Evolutionary conservation across 305 asterid genomes (phyloP).

Genomic region (Petunia hybrid): DNA sequence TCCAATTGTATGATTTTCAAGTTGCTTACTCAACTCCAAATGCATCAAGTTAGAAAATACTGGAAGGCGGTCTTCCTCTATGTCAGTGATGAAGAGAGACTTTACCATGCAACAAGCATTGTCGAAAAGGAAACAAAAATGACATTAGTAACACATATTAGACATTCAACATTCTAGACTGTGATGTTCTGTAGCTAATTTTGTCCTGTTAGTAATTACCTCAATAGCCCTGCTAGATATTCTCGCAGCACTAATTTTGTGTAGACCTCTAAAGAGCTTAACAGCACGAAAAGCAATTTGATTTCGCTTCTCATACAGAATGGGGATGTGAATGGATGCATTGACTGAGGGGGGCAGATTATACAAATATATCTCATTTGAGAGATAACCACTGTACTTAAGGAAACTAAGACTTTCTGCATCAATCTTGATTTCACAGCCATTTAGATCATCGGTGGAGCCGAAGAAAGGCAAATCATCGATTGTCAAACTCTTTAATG

Average conservation of each 20-base stretch:
- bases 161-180: conserved; percentile 25
- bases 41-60: conserved; percentile 48
- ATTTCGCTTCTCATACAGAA: conserved; percentile 34
- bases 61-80: conserved; percentile 41
- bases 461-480: conserved; percentile 57
- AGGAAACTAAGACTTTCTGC: conserved; percentile 47
- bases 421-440: conserved; percentile 55
- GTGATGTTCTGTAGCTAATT: background rate
- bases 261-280: conserved; percentile 45
- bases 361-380: conserved; percentile 47
- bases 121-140: background rate
- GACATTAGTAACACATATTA: background rate
- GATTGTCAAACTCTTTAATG: conserved; percentile 54
- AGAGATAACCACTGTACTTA: conserved; percentile 55
- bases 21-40: conserved; percentile 50
- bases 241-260: conserved; percentile 44
- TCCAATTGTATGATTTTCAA: conserved; percentile 37
- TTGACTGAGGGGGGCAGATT: conserved; percentile 42
- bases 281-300: conserved; percentile 45
- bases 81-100: conserved; percentile 49
- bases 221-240: conserved; percentile 51
- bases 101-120: conserved; percentile 34
- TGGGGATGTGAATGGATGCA: conserved; percentile 50
- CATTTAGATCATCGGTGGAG: conserved; percentile 46
- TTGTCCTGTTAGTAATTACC: conserved; percentile 37